phyloP scores from a whole-genome alignment of 352 stramenopile species.

The Phytophthora hybrid region DNA sequence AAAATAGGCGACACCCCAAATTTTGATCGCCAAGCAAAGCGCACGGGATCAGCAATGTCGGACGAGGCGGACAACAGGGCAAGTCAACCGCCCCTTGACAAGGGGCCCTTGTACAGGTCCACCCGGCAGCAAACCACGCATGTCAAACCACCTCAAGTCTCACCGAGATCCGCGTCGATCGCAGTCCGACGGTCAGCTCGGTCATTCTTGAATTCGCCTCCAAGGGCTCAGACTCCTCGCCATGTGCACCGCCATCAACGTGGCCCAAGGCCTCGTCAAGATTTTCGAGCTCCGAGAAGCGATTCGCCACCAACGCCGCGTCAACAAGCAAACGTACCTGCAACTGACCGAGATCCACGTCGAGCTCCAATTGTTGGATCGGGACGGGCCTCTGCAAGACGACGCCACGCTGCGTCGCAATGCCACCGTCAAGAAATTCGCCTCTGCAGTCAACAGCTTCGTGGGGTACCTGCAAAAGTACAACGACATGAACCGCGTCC shows the following conservation, averaged over 20 bases:
- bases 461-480: constrained; percentile 27
- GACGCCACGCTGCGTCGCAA: constrained; percentile 27
- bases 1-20: constrained; percentile 10
- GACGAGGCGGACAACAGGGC: constrained; percentile 16
- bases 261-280: constrained; percentile 26
- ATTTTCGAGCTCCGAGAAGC: constrained; percentile 37
- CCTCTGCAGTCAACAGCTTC: constrained; percentile 23
- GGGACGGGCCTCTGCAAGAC: constrained; percentile 22
- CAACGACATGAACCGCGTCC: constrained; percentile 29
- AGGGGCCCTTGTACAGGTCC: constrained; percentile 7
- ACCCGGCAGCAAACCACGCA: neutral
- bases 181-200: neutral
- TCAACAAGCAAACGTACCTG: constrained; percentile 31
- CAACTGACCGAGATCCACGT: constrained; percentile 33
- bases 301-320: constrained; percentile 34
- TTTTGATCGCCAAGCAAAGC: constrained; percentile 22
- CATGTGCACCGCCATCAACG: constrained; percentile 20
- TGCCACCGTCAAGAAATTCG: constrained; percentile 31
- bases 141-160: constrained; percentile 13
- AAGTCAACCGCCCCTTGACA: constrained; percentile 20
- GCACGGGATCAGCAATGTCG: constrained; percentile 11
- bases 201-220: constrained; percentile 25
- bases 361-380: constrained; percentile 35
- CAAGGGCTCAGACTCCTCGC: constrained; percentile 6
- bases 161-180: constrained; percentile 14